Evolutionary conservation across 345 rosid species (phyloP), one percentile per base, ranked within the genome.

Genomic region (Corymbia maculata): DNA sequence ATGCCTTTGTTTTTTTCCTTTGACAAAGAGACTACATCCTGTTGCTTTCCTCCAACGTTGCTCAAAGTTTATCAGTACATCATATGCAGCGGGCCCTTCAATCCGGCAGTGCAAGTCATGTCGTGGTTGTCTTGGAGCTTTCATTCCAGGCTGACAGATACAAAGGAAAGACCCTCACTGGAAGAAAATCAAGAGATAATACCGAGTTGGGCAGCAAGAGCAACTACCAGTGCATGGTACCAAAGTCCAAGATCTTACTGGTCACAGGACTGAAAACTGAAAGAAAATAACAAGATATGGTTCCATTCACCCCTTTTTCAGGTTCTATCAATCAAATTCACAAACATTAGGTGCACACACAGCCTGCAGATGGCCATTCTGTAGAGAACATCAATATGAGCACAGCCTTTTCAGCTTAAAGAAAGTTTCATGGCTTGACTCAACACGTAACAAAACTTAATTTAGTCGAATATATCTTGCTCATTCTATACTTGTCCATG

Each of bases 91-190:
- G 87, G 98, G 97, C 59, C 99, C 99, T 16, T 97, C 99, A 87
- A 97, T 91, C 91, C 92, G 93, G 93, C 98, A 94, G 89, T 97
- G 99, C 93, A 95, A 92, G 89, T 97, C 99, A 88, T 97, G 99
- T 99, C 99, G 96, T 28, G 99, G 98, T 91, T 97, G 96, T 91
- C 99, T 95, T 82, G 98, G 99, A 85, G 98, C 97, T 92, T 94
- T 96, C 55, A 91, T 88, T 79, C 92, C 95, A 89, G 90, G 91
- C 99, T 97, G 89, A 82, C 59, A 85, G 32, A 87, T 14, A 80
- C 79, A 87, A 87, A 79, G 51, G n/a, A 80, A 44, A 88, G 79
- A 42, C 32, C 36, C 52, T 30, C 68, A 85, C 14, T 11, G 32
- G n/a, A 88, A 22, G 68, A 36, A 52, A 36, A 36, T 36, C 5